Evolutionary conservation across 1,284 basidiomycete genomes (phyloP).

Genomic region (Peniophora sp.): DNA sequence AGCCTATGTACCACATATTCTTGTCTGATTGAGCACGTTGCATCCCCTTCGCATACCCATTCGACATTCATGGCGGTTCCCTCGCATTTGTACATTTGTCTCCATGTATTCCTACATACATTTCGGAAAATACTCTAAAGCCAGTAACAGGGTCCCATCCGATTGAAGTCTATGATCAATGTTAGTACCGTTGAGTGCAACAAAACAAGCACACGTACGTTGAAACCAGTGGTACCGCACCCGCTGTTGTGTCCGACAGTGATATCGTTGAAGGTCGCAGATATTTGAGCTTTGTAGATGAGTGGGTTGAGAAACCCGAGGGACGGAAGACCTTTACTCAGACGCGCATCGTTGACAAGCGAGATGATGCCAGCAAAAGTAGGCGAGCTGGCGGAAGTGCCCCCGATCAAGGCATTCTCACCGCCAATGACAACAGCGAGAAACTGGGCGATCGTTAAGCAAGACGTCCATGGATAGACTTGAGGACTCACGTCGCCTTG

Average conservation of each 20-base stretch:
- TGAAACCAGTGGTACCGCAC: conserved; percentile 20
- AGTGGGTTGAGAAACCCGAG: conserved; percentile 60
- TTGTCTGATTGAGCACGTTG: too few species aligned
- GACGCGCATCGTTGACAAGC: conserved; percentile 51
- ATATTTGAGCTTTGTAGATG: conserved; percentile 37
- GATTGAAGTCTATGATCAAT: conserved; percentile 27
- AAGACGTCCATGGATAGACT: conserved; percentile 35
- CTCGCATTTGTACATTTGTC: too few species aligned
- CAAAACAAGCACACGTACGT: conserved; percentile 1
- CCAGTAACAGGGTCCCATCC: conserved; percentile 65
- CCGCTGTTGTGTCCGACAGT: conserved; percentile 36
- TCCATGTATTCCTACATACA: too few species aligned
- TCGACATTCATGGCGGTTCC: too few species aligned
- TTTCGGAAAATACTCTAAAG: too few species aligned
- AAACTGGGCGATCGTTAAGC: conserved; percentile 26
- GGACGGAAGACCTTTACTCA: conserved; percentile 38
- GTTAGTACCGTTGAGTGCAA: background rate
- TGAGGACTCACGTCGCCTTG: background rate
- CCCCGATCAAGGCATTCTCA: conserved; percentile 45
- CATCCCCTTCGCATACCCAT: too few species aligned
- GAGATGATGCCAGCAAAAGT: conserved; percentile 52
- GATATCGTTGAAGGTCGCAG: conserved; percentile 53
- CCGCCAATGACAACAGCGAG: conserved; percentile 29
- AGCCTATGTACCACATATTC: too few species aligned
- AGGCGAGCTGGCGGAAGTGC: conserved; percentile 19